Evolutionary conservation across 176 grass and related monocot species (phyloP).

Genomic region (Thalia dealbata): DNA sequence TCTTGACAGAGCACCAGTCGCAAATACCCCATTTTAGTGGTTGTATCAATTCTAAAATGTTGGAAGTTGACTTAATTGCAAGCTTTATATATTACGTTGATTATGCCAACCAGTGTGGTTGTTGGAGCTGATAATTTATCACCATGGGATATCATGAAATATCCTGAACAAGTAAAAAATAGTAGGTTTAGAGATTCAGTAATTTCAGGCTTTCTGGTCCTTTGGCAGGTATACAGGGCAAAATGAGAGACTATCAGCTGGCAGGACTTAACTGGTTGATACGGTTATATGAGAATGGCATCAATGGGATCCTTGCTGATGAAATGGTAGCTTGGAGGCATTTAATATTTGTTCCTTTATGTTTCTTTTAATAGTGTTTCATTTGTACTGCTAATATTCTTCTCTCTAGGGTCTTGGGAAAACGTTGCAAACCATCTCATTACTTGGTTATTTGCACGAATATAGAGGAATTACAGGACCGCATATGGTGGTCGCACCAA

Average conservation of each 20-base stretch:
- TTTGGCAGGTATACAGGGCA: slow-evolving; percentile 76
- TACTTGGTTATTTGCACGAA: slow-evolving; percentile 86
- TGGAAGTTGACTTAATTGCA: too few relatives aligned
- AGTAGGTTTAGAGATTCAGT: too few relatives aligned
- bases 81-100: too few relatives aligned
- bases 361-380: too few relatives aligned
- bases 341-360: not conserved
- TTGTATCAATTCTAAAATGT: too few relatives aligned
- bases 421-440: slow-evolving; percentile 94
- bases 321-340: slow-evolving; percentile 45
- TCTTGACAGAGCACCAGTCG: too few relatives aligned
- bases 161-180: not conserved
- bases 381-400: not conserved
- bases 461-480: slow-evolving; percentile 94
- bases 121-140: too few relatives aligned
- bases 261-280: slow-evolving; percentile 99
- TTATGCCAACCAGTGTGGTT: too few relatives aligned
- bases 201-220: not conserved
- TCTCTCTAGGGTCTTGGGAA: slow-evolving; percentile 84
- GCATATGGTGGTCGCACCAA: slow-evolving; percentile 97
- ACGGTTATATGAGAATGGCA: slow-evolving; percentile 90
- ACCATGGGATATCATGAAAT: too few relatives aligned
- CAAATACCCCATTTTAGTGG: too few relatives aligned
- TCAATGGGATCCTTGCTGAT: slow-evolving; percentile 88
- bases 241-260: slow-evolving; percentile 96